Conservation (phyloP, 352 stramenopile species). For the Globisporangium iwayamae region DNA sequence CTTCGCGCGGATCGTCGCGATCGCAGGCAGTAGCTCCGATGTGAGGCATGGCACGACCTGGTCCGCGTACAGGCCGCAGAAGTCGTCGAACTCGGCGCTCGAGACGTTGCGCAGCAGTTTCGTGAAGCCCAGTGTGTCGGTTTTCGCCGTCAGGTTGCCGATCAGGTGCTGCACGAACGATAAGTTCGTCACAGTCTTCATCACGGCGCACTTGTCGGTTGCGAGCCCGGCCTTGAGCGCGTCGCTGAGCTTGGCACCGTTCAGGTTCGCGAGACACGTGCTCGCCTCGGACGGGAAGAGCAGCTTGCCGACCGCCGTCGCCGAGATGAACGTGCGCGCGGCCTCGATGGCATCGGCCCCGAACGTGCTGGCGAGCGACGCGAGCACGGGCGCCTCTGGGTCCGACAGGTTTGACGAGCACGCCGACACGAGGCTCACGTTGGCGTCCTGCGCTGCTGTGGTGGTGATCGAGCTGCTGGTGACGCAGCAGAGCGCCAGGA, state of each 20-base stretch:
- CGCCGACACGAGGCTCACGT: conserved; percentile 15
- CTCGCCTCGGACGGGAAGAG: conserved; percentile 39
- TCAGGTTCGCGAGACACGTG: conserved; percentile 58
- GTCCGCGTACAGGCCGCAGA: conserved; percentile 47
- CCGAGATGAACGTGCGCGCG: conserved; percentile 22
- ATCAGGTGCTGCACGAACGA: conserved; percentile 40
- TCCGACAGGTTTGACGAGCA: conserved; percentile 23
- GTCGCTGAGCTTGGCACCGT: conserved; percentile 42
- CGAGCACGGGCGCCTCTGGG: conserved; percentile 23
- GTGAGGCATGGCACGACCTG: conserved; percentile 46
- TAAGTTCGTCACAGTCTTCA: conserved; percentile 31
- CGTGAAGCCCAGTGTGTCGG: conserved; percentile 24
- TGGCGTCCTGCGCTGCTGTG: background rate
- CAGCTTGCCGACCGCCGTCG: conserved; percentile 31
- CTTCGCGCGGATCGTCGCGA: conserved; percentile 45
- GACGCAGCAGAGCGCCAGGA: conserved; percentile 3
- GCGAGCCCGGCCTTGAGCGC: conserved; percentile 29
- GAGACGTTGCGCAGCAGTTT: conserved; percentile 26
- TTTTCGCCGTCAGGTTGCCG: conserved; percentile 31
- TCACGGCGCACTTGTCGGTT: conserved; percentile 31
- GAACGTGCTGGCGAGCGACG: conserved; percentile 17
- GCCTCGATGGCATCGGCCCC: conserved; percentile 17
- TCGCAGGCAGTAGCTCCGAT: conserved; percentile 47
- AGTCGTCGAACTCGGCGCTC: conserved; percentile 38
- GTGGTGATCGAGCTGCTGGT: background rate